Evolutionary conservation across 1,139 yeast species (phyloP).

Genomic region (Blastobotrys indianensis): DNA sequence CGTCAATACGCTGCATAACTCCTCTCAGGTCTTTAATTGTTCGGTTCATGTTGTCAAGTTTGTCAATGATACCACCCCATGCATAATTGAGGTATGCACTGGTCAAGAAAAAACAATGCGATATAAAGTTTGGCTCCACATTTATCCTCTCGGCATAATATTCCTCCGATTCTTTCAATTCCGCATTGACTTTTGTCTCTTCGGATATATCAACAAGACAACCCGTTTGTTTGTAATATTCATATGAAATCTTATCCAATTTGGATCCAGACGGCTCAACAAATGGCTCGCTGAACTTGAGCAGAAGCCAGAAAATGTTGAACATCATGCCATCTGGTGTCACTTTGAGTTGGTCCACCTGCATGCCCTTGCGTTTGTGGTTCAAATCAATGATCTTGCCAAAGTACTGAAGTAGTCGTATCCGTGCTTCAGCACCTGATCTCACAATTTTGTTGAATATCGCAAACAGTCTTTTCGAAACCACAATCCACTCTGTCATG

Average conservation of each 20-base stretch:
- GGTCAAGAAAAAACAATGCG: slow-evolving; percentile 80
- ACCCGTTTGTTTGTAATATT: slow-evolving; percentile 49
- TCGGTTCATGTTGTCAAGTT: slow-evolving; percentile 50
- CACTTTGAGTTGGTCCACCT: slow-evolving; percentile 60
- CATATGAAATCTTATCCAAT: slow-evolving; percentile 67
- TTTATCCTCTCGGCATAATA: slow-evolving; percentile 38
- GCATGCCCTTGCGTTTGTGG: slow-evolving; percentile 77
- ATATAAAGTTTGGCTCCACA: slow-evolving; percentile 62
- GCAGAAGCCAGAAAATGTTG: slow-evolving; percentile 62
- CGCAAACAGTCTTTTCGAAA: slow-evolving; percentile 45
- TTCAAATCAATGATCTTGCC: slow-evolving; percentile 68
- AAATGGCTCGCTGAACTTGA: slow-evolving; percentile 78
- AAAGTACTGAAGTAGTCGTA: slow-evolving; percentile 58
- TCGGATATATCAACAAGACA: slow-evolving; percentile 59
- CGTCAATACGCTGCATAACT: slow-evolving; percentile 43
- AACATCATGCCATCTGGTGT: slow-evolving; percentile 81
- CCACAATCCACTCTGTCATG: slow-evolving; percentile 27
- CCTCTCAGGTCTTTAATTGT: slow-evolving; percentile 48
- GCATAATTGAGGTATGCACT: slow-evolving; percentile 84
- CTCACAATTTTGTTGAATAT: slow-evolving; percentile 74
- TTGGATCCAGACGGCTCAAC: slow-evolving; percentile 54
- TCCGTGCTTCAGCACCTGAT: slow-evolving; percentile 61
- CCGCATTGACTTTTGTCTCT: slow-evolving; percentile 79
- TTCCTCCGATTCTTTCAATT: slow-evolving; percentile 60
- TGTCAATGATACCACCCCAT: slow-evolving; percentile 66